A percentile compares a stretch with the other conserved stretches of the same genome.
phyloP scores from a whole-genome alignment of 441 rosid genomes.

The Oxalis stricta region DNA sequence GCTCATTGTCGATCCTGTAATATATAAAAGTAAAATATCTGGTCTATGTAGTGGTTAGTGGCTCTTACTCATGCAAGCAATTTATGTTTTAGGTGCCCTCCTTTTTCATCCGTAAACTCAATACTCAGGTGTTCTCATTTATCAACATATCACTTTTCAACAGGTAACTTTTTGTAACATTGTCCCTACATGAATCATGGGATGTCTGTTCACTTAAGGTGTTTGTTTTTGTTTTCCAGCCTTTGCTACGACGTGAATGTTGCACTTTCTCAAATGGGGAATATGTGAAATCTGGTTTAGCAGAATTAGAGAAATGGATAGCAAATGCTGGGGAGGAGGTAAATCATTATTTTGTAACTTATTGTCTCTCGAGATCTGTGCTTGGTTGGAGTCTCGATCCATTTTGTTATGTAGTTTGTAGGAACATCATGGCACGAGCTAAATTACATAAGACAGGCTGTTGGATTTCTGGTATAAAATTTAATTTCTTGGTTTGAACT shows the following conservation, averaged over 20 bases:
- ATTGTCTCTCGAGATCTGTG: background rate
- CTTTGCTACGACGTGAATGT: conserved; percentile 94
- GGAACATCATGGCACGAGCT: conserved; percentile 99
- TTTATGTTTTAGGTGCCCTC: conserved; percentile 93
- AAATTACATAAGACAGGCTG: conserved; percentile 94
- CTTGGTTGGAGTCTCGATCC: conserved; percentile 15
- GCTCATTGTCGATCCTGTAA: background rate
- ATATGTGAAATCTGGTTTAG: conserved; percentile 90
- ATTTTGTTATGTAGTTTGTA: conserved; percentile 47
- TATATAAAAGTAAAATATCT: too few relatives aligned
- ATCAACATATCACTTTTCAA: conserved; percentile 90
- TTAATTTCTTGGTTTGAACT: conserved; percentile 4
- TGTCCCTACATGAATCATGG: background rate
- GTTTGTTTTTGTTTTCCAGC: conserved; percentile 22
- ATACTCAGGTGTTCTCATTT: conserved; percentile 95
- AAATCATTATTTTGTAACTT: conserved; percentile 5
- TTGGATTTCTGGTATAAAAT: conserved; percentile 80
- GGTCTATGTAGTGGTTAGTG: too few relatives aligned
- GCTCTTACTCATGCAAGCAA: too few relatives aligned
- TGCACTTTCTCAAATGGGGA: conserved; percentile 98
- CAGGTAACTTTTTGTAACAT: conserved; percentile 34
- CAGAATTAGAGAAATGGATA: conserved; percentile 97
- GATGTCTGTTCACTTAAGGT: conserved; percentile 3
- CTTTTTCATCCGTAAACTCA: conserved; percentile 88
- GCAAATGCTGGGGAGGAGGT: conserved; percentile 74